A percentile compares a stretch with the other conserved stretches of the same genome.
phyloP scores from a whole-genome alignment of 148 eudicot genomes.

The Cornus florida region DNA sequence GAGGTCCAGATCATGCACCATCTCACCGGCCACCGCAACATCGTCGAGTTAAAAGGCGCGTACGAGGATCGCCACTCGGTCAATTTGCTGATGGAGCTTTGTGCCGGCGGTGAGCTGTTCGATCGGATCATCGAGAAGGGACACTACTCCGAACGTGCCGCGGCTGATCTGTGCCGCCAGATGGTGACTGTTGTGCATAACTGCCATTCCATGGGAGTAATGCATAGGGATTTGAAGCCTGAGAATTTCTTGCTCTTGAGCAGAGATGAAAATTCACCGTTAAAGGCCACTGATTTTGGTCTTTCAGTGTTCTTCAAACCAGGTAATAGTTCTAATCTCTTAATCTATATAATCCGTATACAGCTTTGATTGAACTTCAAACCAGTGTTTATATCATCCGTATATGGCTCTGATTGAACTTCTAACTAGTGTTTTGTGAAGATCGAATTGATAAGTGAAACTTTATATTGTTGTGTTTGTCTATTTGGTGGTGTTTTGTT shows the following conservation, averaged over 20 bases:
- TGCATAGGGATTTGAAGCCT: constrained; percentile 95
- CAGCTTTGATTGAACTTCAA: not conserved
- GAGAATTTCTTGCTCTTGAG: constrained; percentile 86
- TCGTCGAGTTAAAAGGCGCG: constrained; percentile 80
- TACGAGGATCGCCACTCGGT: constrained; percentile 85
- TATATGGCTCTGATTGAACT: not conserved
- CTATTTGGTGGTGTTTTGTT: not conserved
- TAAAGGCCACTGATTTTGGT: constrained; percentile 96
- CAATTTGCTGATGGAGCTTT: constrained; percentile 84
- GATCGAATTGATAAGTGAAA: not conserved
- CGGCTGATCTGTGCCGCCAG: constrained; percentile 74
- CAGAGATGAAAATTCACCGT: constrained; percentile 62
- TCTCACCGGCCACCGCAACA: constrained; percentile 82
- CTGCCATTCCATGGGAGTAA: constrained; percentile 95
- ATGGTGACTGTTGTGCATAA: constrained; percentile 82
- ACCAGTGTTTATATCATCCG: not conserved
- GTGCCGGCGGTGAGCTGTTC: constrained; percentile 93
- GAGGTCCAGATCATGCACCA: constrained; percentile 99
- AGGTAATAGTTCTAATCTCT: constrained; percentile 34
- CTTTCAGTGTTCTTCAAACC: constrained; percentile 81
- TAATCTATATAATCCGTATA: not conserved
- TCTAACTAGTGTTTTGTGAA: not conserved
- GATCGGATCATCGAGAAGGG: constrained; percentile 91
- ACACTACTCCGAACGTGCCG: constrained; percentile 88
- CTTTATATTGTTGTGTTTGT: not conserved